These are phyloP conservation scores for Colletotrichum lentis DNA, from an alignment of 2,329 filamentous ascomycete genomes.

Conservation along the genomic window DNA sequence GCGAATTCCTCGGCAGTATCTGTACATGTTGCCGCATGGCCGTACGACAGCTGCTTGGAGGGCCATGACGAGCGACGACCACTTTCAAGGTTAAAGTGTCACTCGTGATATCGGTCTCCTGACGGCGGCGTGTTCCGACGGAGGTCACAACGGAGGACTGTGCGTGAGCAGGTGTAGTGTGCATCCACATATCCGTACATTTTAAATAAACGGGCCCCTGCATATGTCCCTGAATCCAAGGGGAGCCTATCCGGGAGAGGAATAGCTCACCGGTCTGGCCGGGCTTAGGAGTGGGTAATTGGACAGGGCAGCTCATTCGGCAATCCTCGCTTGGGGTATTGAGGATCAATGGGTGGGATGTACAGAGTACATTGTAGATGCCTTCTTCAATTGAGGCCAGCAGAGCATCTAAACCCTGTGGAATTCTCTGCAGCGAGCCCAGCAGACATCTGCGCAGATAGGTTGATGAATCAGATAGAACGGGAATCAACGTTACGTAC, in stretches of 20 bases:
- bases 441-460: background rate
- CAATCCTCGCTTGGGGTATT: conserved; percentile 25
- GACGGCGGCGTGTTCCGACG: too few species aligned
- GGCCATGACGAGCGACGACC: background rate
- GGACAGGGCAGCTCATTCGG: conserved; percentile 22
- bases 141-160: background rate
- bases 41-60: conserved; percentile 10
- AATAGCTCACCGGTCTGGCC: background rate
- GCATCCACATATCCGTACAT: too few species aligned
- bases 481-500: background rate
- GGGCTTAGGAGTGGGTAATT: background rate
- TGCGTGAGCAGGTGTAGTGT: background rate
- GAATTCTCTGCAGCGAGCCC: background rate
- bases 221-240: background rate
- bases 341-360: conserved; percentile 24
- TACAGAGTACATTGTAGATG: background rate
- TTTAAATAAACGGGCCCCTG: background rate
- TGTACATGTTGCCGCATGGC: conserved; percentile 33
- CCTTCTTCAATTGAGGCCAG: conserved; percentile 2
- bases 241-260: background rate
- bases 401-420: background rate
- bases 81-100: background rate
- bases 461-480: background rate
- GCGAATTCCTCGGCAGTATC: too few species aligned
- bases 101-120: background rate